Evolutionary conservation across 2,329 filamentous ascomycete species (phyloP).

Genomic region (Claviceps fusiformis): DNA sequence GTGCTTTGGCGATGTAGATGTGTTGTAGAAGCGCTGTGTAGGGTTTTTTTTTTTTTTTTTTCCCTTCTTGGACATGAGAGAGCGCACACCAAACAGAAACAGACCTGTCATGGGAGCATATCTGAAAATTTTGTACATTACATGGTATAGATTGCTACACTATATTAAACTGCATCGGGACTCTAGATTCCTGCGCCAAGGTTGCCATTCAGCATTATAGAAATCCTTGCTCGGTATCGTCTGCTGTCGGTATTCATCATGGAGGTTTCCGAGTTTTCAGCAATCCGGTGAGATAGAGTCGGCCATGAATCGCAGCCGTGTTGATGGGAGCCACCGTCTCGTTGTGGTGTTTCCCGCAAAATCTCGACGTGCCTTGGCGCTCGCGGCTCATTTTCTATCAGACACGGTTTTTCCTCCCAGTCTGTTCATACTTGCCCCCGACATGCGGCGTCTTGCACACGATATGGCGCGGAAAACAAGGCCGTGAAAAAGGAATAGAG

Average conservation of each 20-base stretch:
- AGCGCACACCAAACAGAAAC: too few relatives aligned
- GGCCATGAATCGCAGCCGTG: not conserved
- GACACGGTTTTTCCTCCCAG: not conserved
- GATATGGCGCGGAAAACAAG: not conserved
- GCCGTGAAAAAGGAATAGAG: not conserved
- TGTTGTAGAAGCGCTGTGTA: not conserved
- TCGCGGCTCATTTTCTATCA: not conserved
- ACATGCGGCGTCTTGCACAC: not conserved
- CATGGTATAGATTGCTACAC: not conserved
- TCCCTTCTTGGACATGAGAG: too few relatives aligned
- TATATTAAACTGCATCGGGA: not conserved
- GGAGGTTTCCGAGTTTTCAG: too few relatives aligned
- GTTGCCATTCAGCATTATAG: not conserved
- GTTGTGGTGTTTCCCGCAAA: not conserved
- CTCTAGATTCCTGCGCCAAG: not conserved
- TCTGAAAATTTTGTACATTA: not conserved
- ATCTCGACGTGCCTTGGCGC: not conserved
- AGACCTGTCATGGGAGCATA: not conserved
- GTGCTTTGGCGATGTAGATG: slow-evolving; percentile 21
- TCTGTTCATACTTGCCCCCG: not conserved
- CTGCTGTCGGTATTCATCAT: too few relatives aligned
- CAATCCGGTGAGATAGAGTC: too few relatives aligned
- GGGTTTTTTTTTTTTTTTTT: too few relatives aligned
- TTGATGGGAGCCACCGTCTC: not conserved
- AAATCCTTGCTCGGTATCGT: too few relatives aligned